Percentiles rank a stretch among this genome's conserved stretches.
Conservation (phyloP, 2,329 filamentous ascomycete species). For the Calycina herbarum region DNA sequence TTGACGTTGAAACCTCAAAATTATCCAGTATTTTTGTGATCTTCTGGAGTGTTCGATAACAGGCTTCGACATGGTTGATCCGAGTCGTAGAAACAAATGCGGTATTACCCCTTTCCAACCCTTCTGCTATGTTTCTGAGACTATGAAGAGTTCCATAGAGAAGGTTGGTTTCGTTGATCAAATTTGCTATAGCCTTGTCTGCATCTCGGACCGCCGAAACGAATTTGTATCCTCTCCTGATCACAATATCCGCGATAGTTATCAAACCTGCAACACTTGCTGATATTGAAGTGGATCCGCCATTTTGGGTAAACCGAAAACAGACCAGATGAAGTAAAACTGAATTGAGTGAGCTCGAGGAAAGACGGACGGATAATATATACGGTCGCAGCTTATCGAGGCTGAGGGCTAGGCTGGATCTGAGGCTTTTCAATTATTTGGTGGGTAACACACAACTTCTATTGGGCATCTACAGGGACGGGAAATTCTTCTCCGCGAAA, state of each 20-base stretch:
- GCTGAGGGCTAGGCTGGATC: no score
- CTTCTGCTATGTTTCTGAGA: not conserved
- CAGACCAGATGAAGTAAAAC: not conserved
- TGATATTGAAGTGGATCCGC: slow-evolving; percentile 16
- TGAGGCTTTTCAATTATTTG: not conserved
- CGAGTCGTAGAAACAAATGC: slow-evolving; percentile 1
- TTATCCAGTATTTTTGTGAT: not conserved
- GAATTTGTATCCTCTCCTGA: slow-evolving; percentile 15
- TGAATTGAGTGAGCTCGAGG: not conserved
- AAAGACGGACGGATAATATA: not conserved
- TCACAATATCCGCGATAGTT: slow-evolving; percentile 15
- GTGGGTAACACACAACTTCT: not conserved
- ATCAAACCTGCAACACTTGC: slow-evolving; percentile 18
- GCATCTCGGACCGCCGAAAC: slow-evolving; percentile 17
- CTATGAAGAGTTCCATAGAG: slow-evolving; percentile 18
- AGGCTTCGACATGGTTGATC: slow-evolving; percentile 7
- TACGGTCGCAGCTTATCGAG: not conserved
- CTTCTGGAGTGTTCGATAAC: not conserved
- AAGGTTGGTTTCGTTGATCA: slow-evolving; percentile 15
- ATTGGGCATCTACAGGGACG: not conserved
- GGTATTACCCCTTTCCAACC: not conserved
- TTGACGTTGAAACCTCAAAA: not conserved
- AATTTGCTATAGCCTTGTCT: slow-evolving; percentile 1
- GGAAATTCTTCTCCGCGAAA: no score
- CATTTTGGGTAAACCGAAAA: not conserved